Conservation (phyloP, 2,329 filamentous ascomycete genomes). For the Fusarium caatingaense region DNA sequence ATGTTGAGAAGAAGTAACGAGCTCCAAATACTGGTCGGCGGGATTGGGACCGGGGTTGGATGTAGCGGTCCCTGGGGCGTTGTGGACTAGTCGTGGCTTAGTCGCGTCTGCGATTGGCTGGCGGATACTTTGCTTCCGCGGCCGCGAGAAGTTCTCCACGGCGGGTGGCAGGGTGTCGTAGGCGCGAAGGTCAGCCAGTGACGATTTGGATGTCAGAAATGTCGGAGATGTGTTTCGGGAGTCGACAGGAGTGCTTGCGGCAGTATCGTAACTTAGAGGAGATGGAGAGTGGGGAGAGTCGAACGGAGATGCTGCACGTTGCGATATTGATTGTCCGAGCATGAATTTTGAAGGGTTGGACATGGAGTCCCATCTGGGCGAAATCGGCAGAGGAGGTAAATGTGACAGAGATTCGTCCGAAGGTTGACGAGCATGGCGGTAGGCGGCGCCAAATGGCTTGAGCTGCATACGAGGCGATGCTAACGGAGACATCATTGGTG, state of each 20-base stretch:
- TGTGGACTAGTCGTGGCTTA: conserved; percentile 45
- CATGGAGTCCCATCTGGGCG: conserved; percentile 60
- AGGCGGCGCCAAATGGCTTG: conserved; percentile 39
- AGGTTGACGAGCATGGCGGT: conserved; percentile 35
- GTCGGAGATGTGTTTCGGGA: conserved; percentile 48
- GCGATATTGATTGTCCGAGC: conserved; percentile 39
- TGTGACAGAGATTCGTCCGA: conserved; percentile 46
- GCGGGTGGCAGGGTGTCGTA: conserved; percentile 54
- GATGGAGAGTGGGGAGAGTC: conserved; percentile 46
- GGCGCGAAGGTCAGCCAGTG: conserved; percentile 51
- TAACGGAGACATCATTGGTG: conserved; percentile 36
- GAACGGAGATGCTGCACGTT: conserved; percentile 41
- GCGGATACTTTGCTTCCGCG: conserved; percentile 65
- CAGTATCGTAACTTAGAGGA: conserved; percentile 42
- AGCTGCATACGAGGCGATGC: conserved; percentile 41
- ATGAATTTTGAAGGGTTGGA: conserved; percentile 47
- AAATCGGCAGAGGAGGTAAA: conserved; percentile 52
- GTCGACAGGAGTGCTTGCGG: conserved; percentile 39
- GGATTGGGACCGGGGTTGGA: conserved; percentile 43
- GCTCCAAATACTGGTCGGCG: conserved; percentile 48
- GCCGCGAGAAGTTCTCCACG: conserved; percentile 70
- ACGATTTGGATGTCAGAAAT: conserved; percentile 49
- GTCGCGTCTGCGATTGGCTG: conserved; percentile 54
- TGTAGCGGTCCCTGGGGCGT: conserved; percentile 27
- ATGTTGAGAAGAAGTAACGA: conserved; percentile 47